Conservation (phyloP, 305 asterid genomes). For the Fraxinus velutina region DNA sequence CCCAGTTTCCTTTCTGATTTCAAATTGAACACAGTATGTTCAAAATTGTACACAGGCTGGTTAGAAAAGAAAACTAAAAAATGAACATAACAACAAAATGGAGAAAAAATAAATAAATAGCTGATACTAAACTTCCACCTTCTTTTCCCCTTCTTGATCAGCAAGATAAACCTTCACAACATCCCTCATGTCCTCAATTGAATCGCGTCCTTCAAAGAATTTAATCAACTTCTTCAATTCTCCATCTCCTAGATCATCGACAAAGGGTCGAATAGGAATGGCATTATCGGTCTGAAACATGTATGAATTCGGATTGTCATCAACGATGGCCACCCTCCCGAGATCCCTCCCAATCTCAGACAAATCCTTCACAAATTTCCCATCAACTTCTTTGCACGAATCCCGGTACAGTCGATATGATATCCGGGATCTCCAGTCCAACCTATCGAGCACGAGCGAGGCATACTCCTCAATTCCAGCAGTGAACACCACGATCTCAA, state of each 20-base stretch:
- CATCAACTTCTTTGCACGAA: constrained; percentile 75
- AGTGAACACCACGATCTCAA: constrained; percentile 89
- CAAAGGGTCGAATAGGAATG: constrained; percentile 67
- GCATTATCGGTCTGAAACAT: constrained; percentile 71
- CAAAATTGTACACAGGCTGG: constrained; percentile 22
- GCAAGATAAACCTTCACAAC: constrained; percentile 39
- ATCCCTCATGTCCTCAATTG: constrained; percentile 60
- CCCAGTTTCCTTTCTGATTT: constrained; percentile 14
- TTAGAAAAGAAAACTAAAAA: constrained; percentile 11
- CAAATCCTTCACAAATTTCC: constrained; percentile 78
- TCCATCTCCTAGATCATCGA: constrained; percentile 56
- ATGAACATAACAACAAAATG: neutral
- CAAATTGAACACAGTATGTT: constrained; percentile 48
- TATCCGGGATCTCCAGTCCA: constrained; percentile 55
- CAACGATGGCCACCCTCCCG: constrained; percentile 56
- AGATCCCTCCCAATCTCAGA: constrained; percentile 71
- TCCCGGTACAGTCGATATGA: constrained; percentile 68
- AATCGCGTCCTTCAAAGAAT: constrained; percentile 50
- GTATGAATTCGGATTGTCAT: constrained; percentile 87
- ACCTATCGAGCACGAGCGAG: constrained; percentile 64
- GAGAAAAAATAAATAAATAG: neutral
- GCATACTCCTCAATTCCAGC: constrained; percentile 89
- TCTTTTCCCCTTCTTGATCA: constrained; percentile 23
- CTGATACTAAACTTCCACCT: constrained; percentile 12
- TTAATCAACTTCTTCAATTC: constrained; percentile 63